Percentiles rank a stretch among this genome's conserved stretches.
Evolutionary conservation across 805 yeast species (phyloP).

Genomic region (Candida maris): DNA sequence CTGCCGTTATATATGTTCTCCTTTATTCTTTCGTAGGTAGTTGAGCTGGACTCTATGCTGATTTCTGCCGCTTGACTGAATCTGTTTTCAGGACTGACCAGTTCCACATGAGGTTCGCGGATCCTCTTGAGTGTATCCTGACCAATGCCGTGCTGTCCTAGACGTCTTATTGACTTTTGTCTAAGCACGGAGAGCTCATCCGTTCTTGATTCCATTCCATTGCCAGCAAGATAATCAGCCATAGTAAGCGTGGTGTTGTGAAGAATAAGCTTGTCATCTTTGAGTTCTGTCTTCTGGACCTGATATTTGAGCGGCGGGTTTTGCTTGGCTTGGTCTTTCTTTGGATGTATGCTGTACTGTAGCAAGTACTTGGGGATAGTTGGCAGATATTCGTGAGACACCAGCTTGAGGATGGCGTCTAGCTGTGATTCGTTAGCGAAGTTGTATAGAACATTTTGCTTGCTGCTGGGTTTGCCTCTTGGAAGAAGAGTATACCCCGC

Average conservation of each 20-base stretch:
- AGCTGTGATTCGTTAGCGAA: conserved; percentile 11
- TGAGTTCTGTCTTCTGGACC: conserved; percentile 13
- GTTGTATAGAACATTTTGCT: conserved; percentile 1
- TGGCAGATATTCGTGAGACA: conserved; percentile 13
- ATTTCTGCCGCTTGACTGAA: conserved; percentile 24
- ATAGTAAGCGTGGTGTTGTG: conserved; percentile 15
- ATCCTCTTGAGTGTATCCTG: conserved; percentile 8
- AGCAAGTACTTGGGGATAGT: conserved; percentile 17
- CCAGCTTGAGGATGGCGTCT: conserved; percentile 14
- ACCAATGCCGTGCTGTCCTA: conserved; percentile 12
- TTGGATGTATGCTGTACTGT: conserved; percentile 15
- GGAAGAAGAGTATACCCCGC: no score
- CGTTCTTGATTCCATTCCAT: not conserved
- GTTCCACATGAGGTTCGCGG: conserved; percentile 3
- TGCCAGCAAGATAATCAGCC: conserved; percentile 9
- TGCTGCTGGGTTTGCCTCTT: no score
- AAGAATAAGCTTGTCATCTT: conserved; percentile 10
- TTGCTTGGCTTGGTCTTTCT: conserved; percentile 12
- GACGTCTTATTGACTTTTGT: conserved; percentile 7
- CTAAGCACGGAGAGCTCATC: not conserved
- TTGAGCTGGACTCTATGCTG: conserved; percentile 27
- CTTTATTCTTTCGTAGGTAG: conserved; percentile 19
- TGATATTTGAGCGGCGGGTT: conserved; percentile 22
- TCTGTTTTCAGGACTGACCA: conserved; percentile 10
- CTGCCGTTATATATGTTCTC: conserved; percentile 13